phyloP scores from a whole-genome alignment of 352 stramenopile species.

The Globisporangium parvum region DNA sequence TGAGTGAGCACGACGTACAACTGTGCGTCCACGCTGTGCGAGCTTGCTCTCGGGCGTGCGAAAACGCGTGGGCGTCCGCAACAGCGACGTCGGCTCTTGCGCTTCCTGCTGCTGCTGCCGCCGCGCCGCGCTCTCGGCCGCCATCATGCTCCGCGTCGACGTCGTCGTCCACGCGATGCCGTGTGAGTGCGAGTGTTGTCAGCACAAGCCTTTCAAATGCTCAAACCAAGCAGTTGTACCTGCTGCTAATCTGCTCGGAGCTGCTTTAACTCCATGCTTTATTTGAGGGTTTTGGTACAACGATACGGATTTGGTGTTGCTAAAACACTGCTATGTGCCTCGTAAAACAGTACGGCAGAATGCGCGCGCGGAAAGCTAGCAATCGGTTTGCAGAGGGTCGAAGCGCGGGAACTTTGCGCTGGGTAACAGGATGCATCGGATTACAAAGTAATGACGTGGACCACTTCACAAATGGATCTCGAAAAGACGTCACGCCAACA shows the following conservation, averaged over 20 bases:
- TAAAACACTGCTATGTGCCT: background rate
- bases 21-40: constrained; percentile 17
- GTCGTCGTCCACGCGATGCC: background rate
- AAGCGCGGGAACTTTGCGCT: background rate
- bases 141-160: background rate
- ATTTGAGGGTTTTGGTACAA: background rate
- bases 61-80: constrained; percentile 13
- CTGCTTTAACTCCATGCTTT: background rate
- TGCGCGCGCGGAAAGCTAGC: background rate
- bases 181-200: constrained; percentile 1
- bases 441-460: too few species aligned
- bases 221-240: constrained; percentile 1
- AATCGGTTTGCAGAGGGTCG: too few species aligned
- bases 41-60: constrained; percentile 15
- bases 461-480: background rate
- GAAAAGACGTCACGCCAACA: too few species aligned
- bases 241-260: background rate
- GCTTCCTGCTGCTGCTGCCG: constrained; percentile 10
- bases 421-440: too few species aligned
- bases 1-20: constrained; percentile 21
- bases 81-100: constrained; percentile 3
- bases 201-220: constrained; percentile 6
- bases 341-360: background rate
- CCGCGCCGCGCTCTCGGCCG: constrained; percentile 6
- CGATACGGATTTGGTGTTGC: background rate